phyloP scores from a whole-genome alignment of 768 basidiomycete species.

The Amanita molliuscula region DNA sequence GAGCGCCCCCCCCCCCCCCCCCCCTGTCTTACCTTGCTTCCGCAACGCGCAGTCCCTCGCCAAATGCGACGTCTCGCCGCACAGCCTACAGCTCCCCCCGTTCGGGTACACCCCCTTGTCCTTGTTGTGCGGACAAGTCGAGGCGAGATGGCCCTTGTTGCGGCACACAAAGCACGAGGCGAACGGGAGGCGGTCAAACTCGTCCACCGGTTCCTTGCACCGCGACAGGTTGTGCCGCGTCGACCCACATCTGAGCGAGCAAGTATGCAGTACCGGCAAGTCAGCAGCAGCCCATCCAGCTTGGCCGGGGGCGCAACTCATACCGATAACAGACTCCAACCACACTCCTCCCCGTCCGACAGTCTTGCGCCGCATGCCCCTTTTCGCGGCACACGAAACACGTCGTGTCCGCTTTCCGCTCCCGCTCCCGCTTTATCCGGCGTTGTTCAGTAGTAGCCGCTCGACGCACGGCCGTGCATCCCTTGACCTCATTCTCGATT shows the following conservation, averaged over 20 bases:
- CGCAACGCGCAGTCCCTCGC: conserved; percentile 73
- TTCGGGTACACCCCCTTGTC: conserved; percentile 82
- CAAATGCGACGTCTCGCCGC: conserved; percentile 75
- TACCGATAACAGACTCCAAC: conserved; percentile 69
- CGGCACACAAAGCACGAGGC: conserved; percentile 91
- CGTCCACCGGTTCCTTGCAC: conserved; percentile 59
- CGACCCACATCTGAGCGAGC: conserved; percentile 62
- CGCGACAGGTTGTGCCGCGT: conserved; percentile 65
- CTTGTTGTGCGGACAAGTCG: conserved; percentile 72
- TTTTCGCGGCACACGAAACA: conserved; percentile 83
- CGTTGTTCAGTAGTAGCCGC: conserved; percentile 44
- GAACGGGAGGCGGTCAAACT: conserved; percentile 64
- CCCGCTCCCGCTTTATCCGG: conserved; percentile 51
- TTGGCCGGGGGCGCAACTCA: conserved; percentile 11
- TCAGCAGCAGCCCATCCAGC: neutral
- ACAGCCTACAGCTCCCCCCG: conserved; percentile 85
- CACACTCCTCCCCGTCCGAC: conserved; percentile 26
- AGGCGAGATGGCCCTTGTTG: conserved; percentile 75
- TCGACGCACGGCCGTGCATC: too few species aligned
- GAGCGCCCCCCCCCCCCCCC: too few species aligned
- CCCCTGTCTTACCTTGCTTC: conserved; percentile 36
- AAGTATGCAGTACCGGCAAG: neutral
- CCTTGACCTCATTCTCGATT: conserved; percentile 18
- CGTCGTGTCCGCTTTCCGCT: conserved; percentile 45
- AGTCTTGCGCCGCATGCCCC: conserved; percentile 80